A percentile compares a stretch with the other conserved stretches of the same genome.
phyloP scores from a whole-genome alignment of 1,284 basidiomycete species.

The Microstroma glucosiphilum region DNA sequence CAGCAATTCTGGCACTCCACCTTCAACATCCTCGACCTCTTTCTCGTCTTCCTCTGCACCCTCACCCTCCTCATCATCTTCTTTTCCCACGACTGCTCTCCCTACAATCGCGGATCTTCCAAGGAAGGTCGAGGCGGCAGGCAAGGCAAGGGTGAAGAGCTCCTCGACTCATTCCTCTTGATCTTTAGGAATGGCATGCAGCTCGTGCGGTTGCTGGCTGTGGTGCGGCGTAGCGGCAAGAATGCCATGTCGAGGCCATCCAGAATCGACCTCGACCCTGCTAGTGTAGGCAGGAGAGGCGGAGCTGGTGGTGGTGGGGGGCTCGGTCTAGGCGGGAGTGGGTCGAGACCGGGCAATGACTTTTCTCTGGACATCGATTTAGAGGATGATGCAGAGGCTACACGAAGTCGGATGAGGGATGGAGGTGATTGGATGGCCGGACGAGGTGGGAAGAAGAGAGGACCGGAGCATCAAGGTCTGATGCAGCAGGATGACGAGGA shows the following conservation, averaged over 20 bases:
- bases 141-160: conserved; percentile 40
- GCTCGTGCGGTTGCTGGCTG: conserved; percentile 38
- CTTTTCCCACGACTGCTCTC: conserved; percentile 47
- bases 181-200: conserved; percentile 46
- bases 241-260: conserved; percentile 35
- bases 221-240: conserved; percentile 38
- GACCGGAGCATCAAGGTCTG: neutral
- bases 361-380: conserved; percentile 46
- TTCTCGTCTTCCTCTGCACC: conserved; percentile 40
- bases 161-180: conserved; percentile 44
- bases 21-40: conserved; percentile 46
- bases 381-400: conserved; percentile 44
- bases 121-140: conserved; percentile 17
- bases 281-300: neutral
- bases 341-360: conserved; percentile 19
- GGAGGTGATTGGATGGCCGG: conserved; percentile 22
- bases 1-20: conserved; percentile 49
- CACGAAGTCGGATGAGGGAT: conserved; percentile 42
- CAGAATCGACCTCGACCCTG: conserved; percentile 29
- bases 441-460: neutral
- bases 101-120: conserved; percentile 23
- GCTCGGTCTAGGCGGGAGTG: neutral
- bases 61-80: conserved; percentile 45
- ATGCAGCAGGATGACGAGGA: neutral
- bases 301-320: neutral